Conservation (phyloP, 1,284 basidiomycete species). For the Vanrija sp. region DNA sequence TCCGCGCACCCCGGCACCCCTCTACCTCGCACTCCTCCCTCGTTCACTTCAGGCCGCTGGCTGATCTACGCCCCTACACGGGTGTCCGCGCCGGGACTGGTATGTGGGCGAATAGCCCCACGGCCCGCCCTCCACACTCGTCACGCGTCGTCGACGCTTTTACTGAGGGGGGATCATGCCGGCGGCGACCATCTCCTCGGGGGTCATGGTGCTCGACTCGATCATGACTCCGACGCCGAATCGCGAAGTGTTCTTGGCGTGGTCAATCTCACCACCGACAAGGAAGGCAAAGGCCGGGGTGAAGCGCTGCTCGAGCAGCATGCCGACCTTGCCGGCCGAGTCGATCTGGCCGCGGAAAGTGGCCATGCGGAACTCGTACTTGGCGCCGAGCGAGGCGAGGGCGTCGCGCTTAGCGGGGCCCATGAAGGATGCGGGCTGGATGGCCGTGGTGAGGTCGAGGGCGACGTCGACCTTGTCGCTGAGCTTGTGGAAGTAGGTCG, state of each 20-base stretch:
- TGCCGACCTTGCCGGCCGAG: slow-evolving; percentile 88
- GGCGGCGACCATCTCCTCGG: slow-evolving; percentile 49
- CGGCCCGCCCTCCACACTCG: neutral
- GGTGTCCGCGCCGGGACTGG: too few species aligned
- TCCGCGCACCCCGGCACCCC: neutral
- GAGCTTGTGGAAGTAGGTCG: slow-evolving; percentile 95
- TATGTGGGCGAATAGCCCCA: neutral
- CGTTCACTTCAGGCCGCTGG: neutral
- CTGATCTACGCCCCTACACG: neutral
- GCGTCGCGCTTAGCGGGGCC: slow-evolving; percentile 74
- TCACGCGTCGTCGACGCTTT: neutral
- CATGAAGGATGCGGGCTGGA: slow-evolving; percentile 57
- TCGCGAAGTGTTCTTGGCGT: slow-evolving; percentile 93
- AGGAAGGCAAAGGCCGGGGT: slow-evolving; percentile 92
- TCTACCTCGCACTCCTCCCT: neutral
- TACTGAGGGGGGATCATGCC: slow-evolving; percentile 43
- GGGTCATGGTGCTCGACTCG: slow-evolving; percentile 56
- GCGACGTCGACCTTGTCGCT: slow-evolving; percentile 98
- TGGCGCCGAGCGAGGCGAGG: slow-evolving; percentile 85
- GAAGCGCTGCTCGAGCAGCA: slow-evolving; percentile 91
- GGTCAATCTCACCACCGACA: slow-evolving; percentile 95
- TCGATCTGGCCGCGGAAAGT: slow-evolving; percentile 91
- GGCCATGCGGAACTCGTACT: slow-evolving; percentile 92
- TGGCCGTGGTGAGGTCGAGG: slow-evolving; percentile 81
- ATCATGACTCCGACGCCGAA: slow-evolving; percentile 96